Base-by-base conservation (phyloP, 768 basidiomycete genomes). In the Leucosporidium yakuticum region DNA sequence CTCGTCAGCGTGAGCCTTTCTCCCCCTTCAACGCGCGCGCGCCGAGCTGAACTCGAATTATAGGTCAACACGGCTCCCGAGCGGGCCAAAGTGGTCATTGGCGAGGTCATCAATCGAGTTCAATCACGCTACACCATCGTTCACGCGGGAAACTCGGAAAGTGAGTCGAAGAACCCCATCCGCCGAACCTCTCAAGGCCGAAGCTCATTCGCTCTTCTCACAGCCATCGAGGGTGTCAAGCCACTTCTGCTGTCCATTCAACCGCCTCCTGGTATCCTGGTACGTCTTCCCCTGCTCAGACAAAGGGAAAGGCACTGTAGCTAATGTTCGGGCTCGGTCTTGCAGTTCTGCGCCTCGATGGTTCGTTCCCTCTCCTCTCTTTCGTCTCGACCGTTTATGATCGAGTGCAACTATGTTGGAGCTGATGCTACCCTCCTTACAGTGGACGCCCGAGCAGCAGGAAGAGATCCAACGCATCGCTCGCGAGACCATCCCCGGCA, bases 401-500 rank as follows among this genome's bases (percentile, higher is more conserved):
- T n/a, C 27, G 25, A 47, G 17, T 29, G 48, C 12, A 47, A 71
- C 4, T 47, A 12, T 6, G 19, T 29, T 47, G 27, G 17, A 32
- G 32, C 7, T 5, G 21, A 20, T 20, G 1, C 25, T 14, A 1
- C 20, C 14, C n/a, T 9, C 11, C 23, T 12, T 44, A 4, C 59
- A 60, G 77, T 78, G 77, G 77, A 77, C 76, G 11, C 76, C 77
- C 0, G 77, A 78, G 59, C 70, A 78, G 53, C 76, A 77, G 60
- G 65, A 68, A 17, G 71, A 76, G 63, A 76, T 76, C 29, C 73
- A 76, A 49, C 48, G 49, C 29, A 76, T 78, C 53, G 77, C 76
- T 5, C 59, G 60, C 15, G 70, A 71, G 20, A 77, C 76, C 4
- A 73, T 76, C 34, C 77, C 76, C 15, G 75, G 74, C 4, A 76